Base-by-base conservation (phyloP, 352 stramenopile genomes). In the Pythium coloratum region DNA sequence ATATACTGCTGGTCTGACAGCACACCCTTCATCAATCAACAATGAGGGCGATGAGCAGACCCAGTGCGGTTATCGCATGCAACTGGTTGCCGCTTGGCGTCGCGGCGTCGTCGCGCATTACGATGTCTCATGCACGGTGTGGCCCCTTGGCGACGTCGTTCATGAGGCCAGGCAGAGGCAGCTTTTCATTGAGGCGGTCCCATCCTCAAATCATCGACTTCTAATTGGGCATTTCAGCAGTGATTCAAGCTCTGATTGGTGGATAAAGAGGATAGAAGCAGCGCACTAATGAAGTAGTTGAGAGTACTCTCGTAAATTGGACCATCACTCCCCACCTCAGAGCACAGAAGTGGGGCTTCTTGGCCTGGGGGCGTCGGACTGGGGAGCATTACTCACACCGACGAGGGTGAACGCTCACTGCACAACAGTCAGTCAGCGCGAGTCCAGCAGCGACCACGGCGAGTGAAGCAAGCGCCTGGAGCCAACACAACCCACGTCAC, bases 331-430 rank as follows among this genome's bases (percentile, higher is more conserved):
- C 18, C 7, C 46, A 30, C 46, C 55, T 56, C 53, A 62, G 53
- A 58, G 65, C 56, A 36, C 60, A 63, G 66, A 67, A 68, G 66
- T 49, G 40, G 66, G 66, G 30, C 51, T 20, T n/a, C 9, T 55
- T 49, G 50, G 18, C 38, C n/a, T 63, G 40, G 55, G 58, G 46
- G 65, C 51, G 66, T 71, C 66, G 59, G 66, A 71, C 66, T 71
- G 58, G 66, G 59, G 59, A 63, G 51, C 66, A 71, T 71, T 71
- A 71, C 66, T 71, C 66, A 71, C 66, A 60, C 59, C 10, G 20
- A 26, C 55, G 40, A 58, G 58, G 59, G 66, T 67, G 66, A 71
- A 60, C 56, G 66, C 57, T 34, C 61, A 66, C 65, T 62, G 49
- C 55, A 36, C 54, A 42, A 56, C 50, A 47, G 62, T 57, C 54